Evolutionary conservation across 495 filamentous ascomycete genomes (phyloP), one percentile per base, ranked within the genome.

Genomic region (Sordaria brevicollis): DNA sequence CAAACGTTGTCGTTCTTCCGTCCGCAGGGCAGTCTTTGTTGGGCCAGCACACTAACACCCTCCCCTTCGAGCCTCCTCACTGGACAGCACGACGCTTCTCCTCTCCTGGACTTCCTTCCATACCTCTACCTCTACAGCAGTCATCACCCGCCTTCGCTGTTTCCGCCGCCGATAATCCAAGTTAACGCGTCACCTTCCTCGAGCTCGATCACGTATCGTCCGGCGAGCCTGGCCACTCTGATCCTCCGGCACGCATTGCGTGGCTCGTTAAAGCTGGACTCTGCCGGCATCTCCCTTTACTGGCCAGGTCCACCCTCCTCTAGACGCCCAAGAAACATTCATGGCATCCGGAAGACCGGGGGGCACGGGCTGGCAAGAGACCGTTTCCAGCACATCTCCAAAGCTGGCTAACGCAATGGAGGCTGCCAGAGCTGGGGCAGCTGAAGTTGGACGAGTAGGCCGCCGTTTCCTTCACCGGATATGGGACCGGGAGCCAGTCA

Each of bases 401-500:
- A 74, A 76, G 71, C 65, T 79, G 31, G 74, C 66, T 31, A 73
- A 65, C 69, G 76, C 74, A 37, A 82, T 84, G 82, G 82, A 83
- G 66, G 77, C 77, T 31, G 81, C 83, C 13, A 79, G 81, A 38
- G 81, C 78, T 10, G 77, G 76, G 5, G 74, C 76, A 21, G 78
- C 74, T 31, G 78, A 80, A 41, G 77, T 79, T 9, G 41, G 77
- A 68, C 76, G 79, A 25, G 69, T 81, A 29, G 78, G 80, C 82
- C 93, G 93, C 79, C 89, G 92, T 69, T 87, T 99, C 69, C 88
- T 97, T 35, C 91, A 94, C 75, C 93, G 91, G 81, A 92, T 98
- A 73, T 99, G 94, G 93, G 96, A 98, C 72, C 93, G 94, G 0
- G 90, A 94, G 73, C 94, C 95, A 33, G 87, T 86, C 73, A 97